These are phyloP conservation scores for Smittium culicis DNA, from an alignment of 371 early-diverging fungal genomes.

Conservation along the genomic window DNA sequence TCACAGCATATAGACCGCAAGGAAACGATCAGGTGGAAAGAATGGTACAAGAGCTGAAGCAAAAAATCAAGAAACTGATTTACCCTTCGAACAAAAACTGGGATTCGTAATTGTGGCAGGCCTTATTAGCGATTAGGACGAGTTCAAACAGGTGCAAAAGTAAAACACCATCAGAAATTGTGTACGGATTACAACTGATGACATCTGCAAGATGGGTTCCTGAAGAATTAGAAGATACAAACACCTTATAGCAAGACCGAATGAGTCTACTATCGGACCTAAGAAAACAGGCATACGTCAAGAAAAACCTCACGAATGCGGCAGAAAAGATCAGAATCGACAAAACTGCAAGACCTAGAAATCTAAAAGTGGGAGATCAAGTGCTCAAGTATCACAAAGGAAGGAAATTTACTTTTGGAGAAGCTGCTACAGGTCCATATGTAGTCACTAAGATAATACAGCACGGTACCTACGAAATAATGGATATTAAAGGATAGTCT, in stretches of 20 bases:
- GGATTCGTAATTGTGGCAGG: neutral
- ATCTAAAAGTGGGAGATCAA: neutral
- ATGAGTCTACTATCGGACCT: neutral
- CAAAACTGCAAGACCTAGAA: neutral
- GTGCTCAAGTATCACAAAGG: neutral
- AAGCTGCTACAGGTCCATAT: neutral
- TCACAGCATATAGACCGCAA: conserved; percentile 22
- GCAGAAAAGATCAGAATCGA: neutral
- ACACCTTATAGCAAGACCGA: neutral
- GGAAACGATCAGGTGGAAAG: conserved; percentile 28
- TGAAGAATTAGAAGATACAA: neutral
- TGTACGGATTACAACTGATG: conserved; percentile 11
- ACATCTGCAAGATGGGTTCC: neutral
- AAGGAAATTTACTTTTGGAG: neutral
- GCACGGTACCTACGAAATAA: conserved; percentile 3
- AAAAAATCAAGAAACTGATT: conserved; percentile 6
- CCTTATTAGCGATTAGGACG: conserved; percentile 11
- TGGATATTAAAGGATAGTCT: neutral
- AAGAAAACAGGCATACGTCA: neutral
- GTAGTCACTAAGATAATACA: neutral
- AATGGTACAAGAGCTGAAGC: conserved; percentile 18
- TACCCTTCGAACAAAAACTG: neutral
- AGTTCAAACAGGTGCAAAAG: neutral
- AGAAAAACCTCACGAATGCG: neutral
- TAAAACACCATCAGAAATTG: conserved; percentile 7